Percentiles rank a stretch among this genome's conserved stretches.
These are phyloP conservation scores for Oxytropis ochrocephala DNA, from an alignment of 306 rosid genomes.

Conservation along the genomic window DNA sequence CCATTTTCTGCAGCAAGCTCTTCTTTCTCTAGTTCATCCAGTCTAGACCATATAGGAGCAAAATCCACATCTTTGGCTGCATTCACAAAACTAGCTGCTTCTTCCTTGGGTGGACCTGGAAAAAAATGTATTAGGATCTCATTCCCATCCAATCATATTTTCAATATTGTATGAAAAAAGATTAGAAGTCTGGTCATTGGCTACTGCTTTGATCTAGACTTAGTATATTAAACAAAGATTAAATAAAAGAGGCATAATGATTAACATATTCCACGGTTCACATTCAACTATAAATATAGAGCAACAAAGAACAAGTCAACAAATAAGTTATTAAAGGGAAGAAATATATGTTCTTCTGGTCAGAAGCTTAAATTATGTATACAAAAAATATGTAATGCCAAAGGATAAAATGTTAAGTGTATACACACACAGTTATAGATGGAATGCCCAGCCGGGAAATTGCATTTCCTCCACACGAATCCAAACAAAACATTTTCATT, in stretches of 20 bases:
- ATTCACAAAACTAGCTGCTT: constrained; percentile 21
- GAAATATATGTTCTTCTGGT: no score
- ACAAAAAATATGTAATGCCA: neutral
- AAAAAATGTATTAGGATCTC: constrained; percentile 5
- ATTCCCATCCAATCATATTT: constrained; percentile 3
- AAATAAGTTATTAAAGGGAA: no score
- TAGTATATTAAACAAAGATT: no score
- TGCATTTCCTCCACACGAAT: neutral
- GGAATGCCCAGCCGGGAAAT: no score
- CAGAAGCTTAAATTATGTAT: neutral
- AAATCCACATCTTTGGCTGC: constrained; percentile 44
- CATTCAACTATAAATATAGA: no score
- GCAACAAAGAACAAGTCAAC: no score
- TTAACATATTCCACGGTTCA: no score
- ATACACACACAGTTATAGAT: no score
- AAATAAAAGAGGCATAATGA: no score
- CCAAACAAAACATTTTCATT: neutral
- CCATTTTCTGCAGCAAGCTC: constrained; percentile 63
- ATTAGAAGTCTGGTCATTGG: no score
- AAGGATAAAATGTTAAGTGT: no score
- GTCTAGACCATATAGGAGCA: constrained; percentile 43
- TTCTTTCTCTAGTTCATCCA: constrained; percentile 78
- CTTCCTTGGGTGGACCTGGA: constrained; percentile 40
- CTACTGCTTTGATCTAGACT: no score
- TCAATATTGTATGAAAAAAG: neutral